Conservation (phyloP, 129 eudicot genomes). For the sunflower (Helianthus annuus) region HanXRQr2.0-SUNRISE NC_035448.2:206091125-206091624, state of each 20-base stretch:
- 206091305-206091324: neutral
- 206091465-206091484: neutral
- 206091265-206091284: too few species aligned
- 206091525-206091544: conserved; percentile 13
- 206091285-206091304: too few species aligned
- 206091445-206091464: neutral
- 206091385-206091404: neutral
- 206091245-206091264: too few species aligned
- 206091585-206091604: conserved; percentile 93
- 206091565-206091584: conserved; percentile 97
- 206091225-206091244: neutral
- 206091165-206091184: neutral
- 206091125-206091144: neutral
- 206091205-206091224: conserved; percentile 1
- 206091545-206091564: conserved; percentile 92
- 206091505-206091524: conserved; percentile 13
- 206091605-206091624: conserved; percentile 99
- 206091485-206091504: conserved; percentile 11
- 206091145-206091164: neutral
- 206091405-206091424: conserved; percentile 6
- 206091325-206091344: conserved; percentile 14
- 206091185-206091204: neutral
- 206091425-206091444: conserved; percentile 6
- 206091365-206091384: neutral
- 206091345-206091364: neutral